Evolutionary conservation across 495 filamentous ascomycete genomes (phyloP).

Genomic region (Coniosporium apollinis): DNA sequence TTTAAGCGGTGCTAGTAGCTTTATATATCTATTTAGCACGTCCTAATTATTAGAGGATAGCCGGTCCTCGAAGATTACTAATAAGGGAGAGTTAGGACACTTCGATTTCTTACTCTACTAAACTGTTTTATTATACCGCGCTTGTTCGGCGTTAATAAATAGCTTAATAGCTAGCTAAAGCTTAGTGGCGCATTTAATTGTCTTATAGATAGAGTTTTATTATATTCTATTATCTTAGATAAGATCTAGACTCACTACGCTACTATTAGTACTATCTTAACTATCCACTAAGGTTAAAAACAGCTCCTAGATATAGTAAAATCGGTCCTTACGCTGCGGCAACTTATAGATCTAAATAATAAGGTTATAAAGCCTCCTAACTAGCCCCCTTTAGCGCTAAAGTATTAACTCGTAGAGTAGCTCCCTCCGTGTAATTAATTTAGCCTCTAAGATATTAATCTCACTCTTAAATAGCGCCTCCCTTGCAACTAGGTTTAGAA

Average conservation of each 20-base stretch:
- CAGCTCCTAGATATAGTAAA: not conserved
- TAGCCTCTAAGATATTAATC: slow-evolving; percentile 1
- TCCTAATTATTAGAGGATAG: too few species aligned
- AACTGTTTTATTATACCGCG: too few species aligned
- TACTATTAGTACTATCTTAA: slow-evolving; percentile 4
- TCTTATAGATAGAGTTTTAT: slow-evolving; percentile 8
- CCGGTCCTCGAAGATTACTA: too few species aligned
- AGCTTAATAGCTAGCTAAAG: slow-evolving; percentile 5
- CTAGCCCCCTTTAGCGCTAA: slow-evolving; percentile 6
- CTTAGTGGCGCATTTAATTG: slow-evolving; percentile 4
- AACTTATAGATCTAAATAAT: slow-evolving; percentile 5
- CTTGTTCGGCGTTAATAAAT: slow-evolving; percentile 1
- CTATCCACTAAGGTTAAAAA: slow-evolving; percentile 1
- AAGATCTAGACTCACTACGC: slow-evolving; percentile 1
- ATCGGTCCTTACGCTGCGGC: slow-evolving; percentile 3
- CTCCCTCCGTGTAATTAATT: slow-evolving; percentile 1
- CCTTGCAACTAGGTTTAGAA: slow-evolving; percentile 9
- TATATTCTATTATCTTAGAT: slow-evolving; percentile 3
- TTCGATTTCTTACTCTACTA: too few species aligned
- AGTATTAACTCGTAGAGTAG: slow-evolving; percentile 1
- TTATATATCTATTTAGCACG: not conserved
- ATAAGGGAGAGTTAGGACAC: too few species aligned
- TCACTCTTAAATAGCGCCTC: slow-evolving; percentile 3
- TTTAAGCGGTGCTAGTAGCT: not conserved
- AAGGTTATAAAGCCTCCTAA: slow-evolving; percentile 11